phyloP scores from a whole-genome alignment of 129 eudicot genomes.

The Helianthus annuus region HanXRQr2.0-SUNRISE NC_035439.2:91630869-91631368 shows the following conservation, averaged over 20 bases:
- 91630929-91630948: background rate
- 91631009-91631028: too few relatives aligned
- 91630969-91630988: background rate
- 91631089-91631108: background rate
- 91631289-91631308: background rate
- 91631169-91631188: slow-evolving; percentile 30
- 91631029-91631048: background rate
- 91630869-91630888: too few relatives aligned
- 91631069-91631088: background rate
- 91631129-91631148: too few relatives aligned
- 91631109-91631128: too few relatives aligned
- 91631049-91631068: slow-evolving; percentile 25
- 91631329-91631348: too few relatives aligned
- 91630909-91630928: too few relatives aligned
- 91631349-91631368: too few relatives aligned
- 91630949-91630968: background rate
- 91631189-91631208: slow-evolving; percentile 19
- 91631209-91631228: background rate
- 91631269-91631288: background rate
- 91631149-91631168: background rate
- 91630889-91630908: too few relatives aligned
- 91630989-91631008: background rate
- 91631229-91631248: background rate
- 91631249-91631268: background rate
- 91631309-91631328: too few relatives aligned